phyloP scores from a whole-genome alignment of 2,329 filamentous ascomycete genomes.

The Colletotrichum phormii region DNA sequence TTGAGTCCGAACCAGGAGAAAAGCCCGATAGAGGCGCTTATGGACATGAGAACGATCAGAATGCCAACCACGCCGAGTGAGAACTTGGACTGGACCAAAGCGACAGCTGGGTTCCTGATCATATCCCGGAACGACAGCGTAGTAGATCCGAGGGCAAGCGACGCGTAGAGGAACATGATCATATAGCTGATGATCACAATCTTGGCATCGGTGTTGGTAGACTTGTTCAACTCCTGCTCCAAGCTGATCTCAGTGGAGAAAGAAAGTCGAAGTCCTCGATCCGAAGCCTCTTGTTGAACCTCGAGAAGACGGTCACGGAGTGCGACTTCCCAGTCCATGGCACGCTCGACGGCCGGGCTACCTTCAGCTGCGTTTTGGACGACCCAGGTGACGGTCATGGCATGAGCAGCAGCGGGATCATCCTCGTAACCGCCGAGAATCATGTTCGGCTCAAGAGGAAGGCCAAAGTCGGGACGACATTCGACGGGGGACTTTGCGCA shows the following conservation, averaged over 20 bases:
- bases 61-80: slow-evolving; percentile 95
- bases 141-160: slow-evolving; percentile 89
- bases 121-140: slow-evolving; percentile 82
- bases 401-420: slow-evolving; percentile 78
- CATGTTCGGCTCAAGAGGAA: slow-evolving; percentile 87
- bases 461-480: slow-evolving; percentile 89
- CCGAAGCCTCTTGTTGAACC: slow-evolving; percentile 82
- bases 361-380: slow-evolving; percentile 87
- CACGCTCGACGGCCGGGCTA: slow-evolving; percentile 74
- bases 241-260: slow-evolving; percentile 97
- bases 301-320: slow-evolving; percentile 79
- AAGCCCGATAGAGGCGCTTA: slow-evolving; percentile 91
- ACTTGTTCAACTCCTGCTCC: slow-evolving; percentile 96
- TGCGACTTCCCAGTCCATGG: slow-evolving; percentile 90
- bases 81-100: slow-evolving; percentile 96
- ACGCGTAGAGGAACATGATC: slow-evolving; percentile 99
- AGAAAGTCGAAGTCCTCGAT: slow-evolving; percentile 85
- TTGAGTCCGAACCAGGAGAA: slow-evolving; percentile 94
- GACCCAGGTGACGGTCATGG: slow-evolving; percentile 94
- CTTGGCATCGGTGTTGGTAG: slow-evolving; percentile 97
- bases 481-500: slow-evolving; percentile 85
- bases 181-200: slow-evolving; percentile 97
- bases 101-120: slow-evolving; percentile 82
- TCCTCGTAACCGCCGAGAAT: slow-evolving; percentile 84
- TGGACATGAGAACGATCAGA: slow-evolving; percentile 96